Evolutionary conservation across 2,329 filamentous ascomycete species (phyloP).

Genomic region (Sporothrix brasiliensis): DNA sequence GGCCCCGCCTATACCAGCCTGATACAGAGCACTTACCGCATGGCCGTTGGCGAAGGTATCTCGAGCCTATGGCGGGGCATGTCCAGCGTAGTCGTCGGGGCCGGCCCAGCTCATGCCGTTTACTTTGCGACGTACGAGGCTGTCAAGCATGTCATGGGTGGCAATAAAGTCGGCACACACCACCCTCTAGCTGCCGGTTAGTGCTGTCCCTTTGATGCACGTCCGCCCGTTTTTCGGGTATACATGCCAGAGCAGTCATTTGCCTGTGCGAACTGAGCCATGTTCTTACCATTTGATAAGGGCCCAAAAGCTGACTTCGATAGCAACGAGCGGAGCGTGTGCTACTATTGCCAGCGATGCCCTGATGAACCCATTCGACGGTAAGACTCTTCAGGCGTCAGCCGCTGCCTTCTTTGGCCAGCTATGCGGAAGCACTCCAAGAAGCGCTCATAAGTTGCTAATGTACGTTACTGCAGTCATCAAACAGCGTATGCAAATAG

Average conservation of each 20-base stretch:
- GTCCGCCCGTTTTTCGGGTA: background rate
- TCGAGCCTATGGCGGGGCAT: slow-evolving; percentile 94
- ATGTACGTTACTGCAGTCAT: slow-evolving; percentile 66
- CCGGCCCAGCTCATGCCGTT: slow-evolving; percentile 93
- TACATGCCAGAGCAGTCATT: background rate
- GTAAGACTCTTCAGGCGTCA: slow-evolving; percentile 54
- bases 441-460: background rate
- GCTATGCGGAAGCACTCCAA: background rate
- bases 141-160: slow-evolving; percentile 94
- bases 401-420: background rate
- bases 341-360: slow-evolving; percentile 97
- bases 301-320: slow-evolving; percentile 11
- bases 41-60: slow-evolving; percentile 86
- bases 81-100: slow-evolving; percentile 93
- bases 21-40: slow-evolving; percentile 88
- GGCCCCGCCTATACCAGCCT: slow-evolving; percentile 85
- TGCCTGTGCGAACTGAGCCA: background rate
- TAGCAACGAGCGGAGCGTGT: slow-evolving; percentile 88
- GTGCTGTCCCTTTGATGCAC: slow-evolving; percentile 38
- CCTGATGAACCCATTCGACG: slow-evolving; percentile 98
- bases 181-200: slow-evolving; percentile 91
- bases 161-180: slow-evolving; percentile 83
- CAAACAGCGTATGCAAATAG: slow-evolving; percentile 99
- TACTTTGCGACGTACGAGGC: slow-evolving; percentile 98
- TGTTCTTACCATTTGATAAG: background rate